These are phyloP conservation scores for Poa pratensis DNA, from an alignment of 176 grass and related monocot species.

Conservation along the genomic window DNA sequence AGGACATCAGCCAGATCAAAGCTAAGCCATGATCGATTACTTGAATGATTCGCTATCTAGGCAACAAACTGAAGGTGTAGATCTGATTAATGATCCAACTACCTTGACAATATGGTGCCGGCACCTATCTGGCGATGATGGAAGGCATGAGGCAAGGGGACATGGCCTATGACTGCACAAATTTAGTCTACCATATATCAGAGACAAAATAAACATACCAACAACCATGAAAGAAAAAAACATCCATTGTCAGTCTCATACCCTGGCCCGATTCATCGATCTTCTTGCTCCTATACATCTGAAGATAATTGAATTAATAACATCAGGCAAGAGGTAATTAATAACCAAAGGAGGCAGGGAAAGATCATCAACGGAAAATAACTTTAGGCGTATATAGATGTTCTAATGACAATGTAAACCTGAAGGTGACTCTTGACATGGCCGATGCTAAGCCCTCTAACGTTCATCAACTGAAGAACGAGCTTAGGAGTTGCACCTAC, in stretches of 20 bases:
- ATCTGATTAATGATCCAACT: slow-evolving; percentile 46
- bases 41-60: neutral
- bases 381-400: neutral
- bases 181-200: neutral
- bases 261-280: slow-evolving; percentile 61
- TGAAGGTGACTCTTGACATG: slow-evolving; percentile 90
- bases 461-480: slow-evolving; percentile 77
- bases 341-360: neutral
- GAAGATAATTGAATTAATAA: neutral
- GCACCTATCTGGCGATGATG: slow-evolving; percentile 40
- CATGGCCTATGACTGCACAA: slow-evolving; percentile 43
- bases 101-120: slow-evolving; percentile 45
- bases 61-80: neutral
- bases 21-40: neutral
- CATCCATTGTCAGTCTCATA: neutral
- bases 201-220: neutral
- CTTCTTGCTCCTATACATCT: slow-evolving; percentile 90
- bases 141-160: slow-evolving; percentile 20
- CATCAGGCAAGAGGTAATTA: neutral
- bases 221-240: neutral
- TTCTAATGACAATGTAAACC: slow-evolving; percentile 21
- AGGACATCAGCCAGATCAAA: neutral
- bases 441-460: slow-evolving; percentile 75
- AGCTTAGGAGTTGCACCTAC: slow-evolving; percentile 77
- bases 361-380: neutral